These are phyloP conservation scores for Wallacemonas collosoma DNA, from an alignment of 208 protist genomes.

Conservation along the genomic window DNA sequence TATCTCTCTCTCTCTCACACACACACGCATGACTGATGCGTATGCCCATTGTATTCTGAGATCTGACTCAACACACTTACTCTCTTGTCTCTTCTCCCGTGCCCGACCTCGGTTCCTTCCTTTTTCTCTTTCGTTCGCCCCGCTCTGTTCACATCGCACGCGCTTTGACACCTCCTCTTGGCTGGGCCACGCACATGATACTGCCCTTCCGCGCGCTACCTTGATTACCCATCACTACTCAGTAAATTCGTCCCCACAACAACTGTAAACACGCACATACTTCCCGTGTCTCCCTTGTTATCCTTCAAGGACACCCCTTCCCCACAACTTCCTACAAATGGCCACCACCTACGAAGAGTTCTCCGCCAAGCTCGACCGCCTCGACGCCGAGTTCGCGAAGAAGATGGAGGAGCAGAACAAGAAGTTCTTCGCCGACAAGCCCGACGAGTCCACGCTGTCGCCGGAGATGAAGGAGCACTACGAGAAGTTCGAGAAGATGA, in stretches of 20 bases:
- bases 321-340: slow-evolving; percentile 40
- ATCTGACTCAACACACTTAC: background rate
- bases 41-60: no score
- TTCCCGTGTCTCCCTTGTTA: background rate
- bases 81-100: background rate
- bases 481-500: slow-evolving; percentile 93
- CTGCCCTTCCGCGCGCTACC: no score
- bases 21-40: no score
- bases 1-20: no score
- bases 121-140: slow-evolving; percentile 17
- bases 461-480: slow-evolving; percentile 94
- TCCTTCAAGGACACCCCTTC: background rate
- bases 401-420: slow-evolving; percentile 94
- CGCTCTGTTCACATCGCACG: slow-evolving; percentile 4
- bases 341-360: slow-evolving; percentile 91
- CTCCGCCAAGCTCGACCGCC: slow-evolving; percentile 87
- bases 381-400: slow-evolving; percentile 89
- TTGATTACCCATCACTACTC: no score
- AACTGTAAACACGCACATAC: background rate
- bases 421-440: slow-evolving; percentile 93
- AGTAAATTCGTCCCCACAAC: background rate
- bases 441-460: slow-evolving; percentile 86
- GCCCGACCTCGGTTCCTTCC: background rate
- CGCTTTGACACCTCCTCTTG: background rate
- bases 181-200: no score